A percentile compares a stretch with the other conserved stretches of the same genome.
Conservation (phyloP, 495 filamentous ascomycete species). For the Penicillium psychrofluorescens region DNA sequence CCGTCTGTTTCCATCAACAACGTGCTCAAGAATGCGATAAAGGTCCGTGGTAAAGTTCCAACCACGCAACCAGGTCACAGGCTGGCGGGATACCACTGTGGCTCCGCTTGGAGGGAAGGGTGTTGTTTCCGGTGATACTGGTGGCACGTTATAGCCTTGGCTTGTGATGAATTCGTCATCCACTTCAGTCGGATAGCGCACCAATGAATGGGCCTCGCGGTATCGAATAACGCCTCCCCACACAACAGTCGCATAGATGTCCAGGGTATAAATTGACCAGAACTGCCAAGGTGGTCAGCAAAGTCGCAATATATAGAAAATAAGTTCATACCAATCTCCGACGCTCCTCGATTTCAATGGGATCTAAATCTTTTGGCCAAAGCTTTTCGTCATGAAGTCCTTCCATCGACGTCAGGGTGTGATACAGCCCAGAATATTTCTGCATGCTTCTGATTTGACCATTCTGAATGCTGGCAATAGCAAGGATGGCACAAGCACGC, state of each 20-base stretch:
- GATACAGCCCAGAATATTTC: slow-evolving; percentile 39
- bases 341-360: slow-evolving; percentile 40
- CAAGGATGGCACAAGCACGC: slow-evolving; percentile 37
- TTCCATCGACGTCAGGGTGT: slow-evolving; percentile 36
- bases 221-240: slow-evolving; percentile 39
- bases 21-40: slow-evolving; percentile 43
- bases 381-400: slow-evolving; percentile 41
- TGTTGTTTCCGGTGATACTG: slow-evolving; percentile 7
- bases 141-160: slow-evolving; percentile 17
- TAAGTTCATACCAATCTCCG: slow-evolving; percentile 32
- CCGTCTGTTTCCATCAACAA: slow-evolving; percentile 27
- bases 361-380: slow-evolving; percentile 36
- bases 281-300: slow-evolving; percentile 20
- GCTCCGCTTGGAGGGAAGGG: slow-evolving; percentile 3
- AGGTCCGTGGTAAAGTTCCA: slow-evolving; percentile 48
- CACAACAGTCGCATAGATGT: slow-evolving; percentile 42
- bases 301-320: neutral
- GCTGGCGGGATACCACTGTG: slow-evolving; percentile 9
- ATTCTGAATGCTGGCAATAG: slow-evolving; percentile 40
- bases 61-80: slow-evolving; percentile 37
- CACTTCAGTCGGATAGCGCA: slow-evolving; percentile 37
- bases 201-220: slow-evolving; percentile 35
- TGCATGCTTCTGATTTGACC: slow-evolving; percentile 40
- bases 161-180: slow-evolving; percentile 33
- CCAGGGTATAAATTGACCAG: slow-evolving; percentile 48